Base-by-base conservation (phyloP, 768 basidiomycete genomes). In the Russula olivacea region DNA sequence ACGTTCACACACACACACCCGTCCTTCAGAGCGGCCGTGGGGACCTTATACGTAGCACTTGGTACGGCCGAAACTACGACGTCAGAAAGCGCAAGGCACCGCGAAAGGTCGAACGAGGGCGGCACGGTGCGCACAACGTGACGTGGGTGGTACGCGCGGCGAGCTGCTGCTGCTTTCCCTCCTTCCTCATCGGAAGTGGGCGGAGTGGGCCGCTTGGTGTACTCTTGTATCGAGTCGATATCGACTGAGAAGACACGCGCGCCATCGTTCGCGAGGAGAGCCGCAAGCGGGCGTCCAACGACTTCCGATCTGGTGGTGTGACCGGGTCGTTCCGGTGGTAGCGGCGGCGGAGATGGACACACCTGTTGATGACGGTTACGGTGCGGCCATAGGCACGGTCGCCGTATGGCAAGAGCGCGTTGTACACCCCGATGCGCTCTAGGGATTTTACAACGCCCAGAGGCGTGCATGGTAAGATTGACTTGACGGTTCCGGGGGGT, bases 1-100 rank as follows among this genome's bases (percentile, higher is more conserved):
- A 99, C 89, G 70, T 98, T 98, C 61, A 98, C 74, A 67, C 93
- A 94, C 2, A 98, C 76, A 70, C 94, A 96, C 0, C 97, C 97
- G 65, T 95, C 91, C 76, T 97, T 98, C 64, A 99, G 77, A 81
- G 82, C 86, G 55, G 83, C 83, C 1, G 95, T 98, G 71, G 88
- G 86, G 58, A 99, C 79, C 74, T 97, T 98, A 77, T 97, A 99
- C 9, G 77, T 74, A 15, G 85, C 77, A 66, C 77, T 85, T 0
- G 97, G 97, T 4, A 99, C 97, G 12, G 96, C 97, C 12, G 91
- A 91, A 38, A 99, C 84, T 60, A 99, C 93, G 21, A 94, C 94
- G 71, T 99, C 97, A 3, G 91, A 93, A 23, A 90, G 73, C 0
- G 81, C 86, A 19, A 98, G 81, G 70, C 91, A 93, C 66, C 93